Evolutionary conservation across 202 grass and related monocot species (phyloP).

Genomic region (Bolboschoenoplectus hybrid): DNA sequence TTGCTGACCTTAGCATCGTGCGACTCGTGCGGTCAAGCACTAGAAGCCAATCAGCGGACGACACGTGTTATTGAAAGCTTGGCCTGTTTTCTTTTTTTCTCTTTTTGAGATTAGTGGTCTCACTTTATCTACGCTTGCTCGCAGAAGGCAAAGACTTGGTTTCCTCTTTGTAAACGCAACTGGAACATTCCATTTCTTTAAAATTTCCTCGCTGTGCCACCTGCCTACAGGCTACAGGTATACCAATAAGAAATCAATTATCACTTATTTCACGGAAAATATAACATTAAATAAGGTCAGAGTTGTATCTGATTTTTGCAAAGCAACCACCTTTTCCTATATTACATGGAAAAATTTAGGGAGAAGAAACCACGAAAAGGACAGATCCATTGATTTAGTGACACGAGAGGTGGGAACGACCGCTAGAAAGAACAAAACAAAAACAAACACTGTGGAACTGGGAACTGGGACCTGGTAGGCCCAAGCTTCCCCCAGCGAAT

Average conservation of each 20-base stretch:
- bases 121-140: background rate
- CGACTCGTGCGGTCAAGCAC: background rate
- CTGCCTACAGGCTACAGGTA: background rate
- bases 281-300: background rate
- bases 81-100: background rate
- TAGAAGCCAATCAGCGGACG: background rate
- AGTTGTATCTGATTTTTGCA: background rate
- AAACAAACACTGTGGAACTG: background rate
- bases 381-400: background rate
- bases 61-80: background rate
- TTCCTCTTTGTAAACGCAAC: constrained; percentile 2
- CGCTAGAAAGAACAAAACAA: constrained; percentile 18
- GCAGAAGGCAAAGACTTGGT: background rate
- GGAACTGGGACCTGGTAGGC: background rate
- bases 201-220: background rate
- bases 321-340: background rate
- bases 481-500: background rate
- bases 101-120: background rate
- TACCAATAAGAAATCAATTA: background rate
- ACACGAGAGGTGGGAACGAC: background rate
- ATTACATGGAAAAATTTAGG: background rate
- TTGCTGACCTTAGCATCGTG: background rate
- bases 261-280: background rate
- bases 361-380: background rate
- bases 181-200: background rate